Percentiles rank a stretch among this genome's conserved stretches.
Evolutionary conservation across 2,329 filamentous ascomycete species (phyloP).

Genomic region (Herpotrichia juniperi): DNA sequence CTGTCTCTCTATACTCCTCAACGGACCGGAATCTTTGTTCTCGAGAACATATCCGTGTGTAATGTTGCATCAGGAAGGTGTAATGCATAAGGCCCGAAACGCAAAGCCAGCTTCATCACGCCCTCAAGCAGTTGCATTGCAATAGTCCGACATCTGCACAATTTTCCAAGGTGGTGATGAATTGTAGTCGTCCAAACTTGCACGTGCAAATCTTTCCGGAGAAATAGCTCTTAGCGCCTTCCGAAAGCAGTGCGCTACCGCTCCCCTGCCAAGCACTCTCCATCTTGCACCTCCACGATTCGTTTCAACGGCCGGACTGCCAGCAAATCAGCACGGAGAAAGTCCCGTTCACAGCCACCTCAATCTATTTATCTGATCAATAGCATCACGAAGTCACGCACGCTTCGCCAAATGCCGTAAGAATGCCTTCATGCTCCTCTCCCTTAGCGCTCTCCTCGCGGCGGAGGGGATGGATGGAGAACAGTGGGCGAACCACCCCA

Average conservation of each 20-base stretch:
- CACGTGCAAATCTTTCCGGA: constrained; percentile 15
- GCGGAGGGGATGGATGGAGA: not conserved
- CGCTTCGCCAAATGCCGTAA: constrained; percentile 17
- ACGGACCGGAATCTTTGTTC: too few species aligned
- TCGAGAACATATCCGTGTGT: too few species aligned
- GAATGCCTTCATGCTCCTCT: constrained; percentile 1
- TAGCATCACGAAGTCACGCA: constrained; percentile 26
- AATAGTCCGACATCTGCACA: not conserved
- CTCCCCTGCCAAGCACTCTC: constrained; percentile 26
- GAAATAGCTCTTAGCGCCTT: constrained; percentile 13
- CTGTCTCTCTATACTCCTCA: too few species aligned
- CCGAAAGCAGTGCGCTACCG: constrained; percentile 16
- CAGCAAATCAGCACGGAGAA: constrained; percentile 32
- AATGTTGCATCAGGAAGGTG: not conserved
- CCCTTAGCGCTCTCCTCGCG: not conserved
- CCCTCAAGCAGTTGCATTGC: not conserved
- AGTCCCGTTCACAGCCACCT: constrained; percentile 19
- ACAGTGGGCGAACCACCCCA: too few species aligned
- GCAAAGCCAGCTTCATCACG: not conserved
- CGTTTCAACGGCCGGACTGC: constrained; percentile 21
- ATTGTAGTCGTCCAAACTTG: constrained; percentile 5
- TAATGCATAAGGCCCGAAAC: not conserved
- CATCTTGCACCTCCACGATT: constrained; percentile 6
- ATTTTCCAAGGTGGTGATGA: constrained; percentile 6
- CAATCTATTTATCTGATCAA: constrained; percentile 34